Evolutionary conservation across 1,284 basidiomycete genomes (phyloP).

Genomic region (Apiotrichum porosum): DNA sequence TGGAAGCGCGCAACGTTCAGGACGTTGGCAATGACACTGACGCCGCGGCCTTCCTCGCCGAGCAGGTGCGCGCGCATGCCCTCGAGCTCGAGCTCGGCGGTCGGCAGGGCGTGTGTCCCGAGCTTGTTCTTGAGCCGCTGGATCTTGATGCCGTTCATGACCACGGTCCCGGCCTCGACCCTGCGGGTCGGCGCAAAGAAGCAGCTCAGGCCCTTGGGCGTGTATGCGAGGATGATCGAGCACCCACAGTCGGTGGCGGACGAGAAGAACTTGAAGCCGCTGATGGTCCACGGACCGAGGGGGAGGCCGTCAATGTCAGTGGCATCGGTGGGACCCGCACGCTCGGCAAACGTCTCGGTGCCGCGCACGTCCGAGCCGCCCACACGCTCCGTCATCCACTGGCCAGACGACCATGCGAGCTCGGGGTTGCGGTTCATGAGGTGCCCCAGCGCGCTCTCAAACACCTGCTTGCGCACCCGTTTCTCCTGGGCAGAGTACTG

Average conservation of each 20-base stretch:
- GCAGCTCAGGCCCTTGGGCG: slow-evolving; percentile 58
- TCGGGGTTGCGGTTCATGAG: slow-evolving; percentile 51
- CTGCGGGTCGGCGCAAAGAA: slow-evolving; percentile 56
- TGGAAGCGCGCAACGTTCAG: slow-evolving; percentile 72
- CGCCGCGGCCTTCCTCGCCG: slow-evolving; percentile 59
- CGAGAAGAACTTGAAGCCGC: slow-evolving; percentile 79
- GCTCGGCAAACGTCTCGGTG: slow-evolving; percentile 68
- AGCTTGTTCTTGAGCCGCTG: slow-evolving; percentile 76
- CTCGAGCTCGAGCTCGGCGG: slow-evolving; percentile 67
- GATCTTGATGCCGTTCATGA: slow-evolving; percentile 63
- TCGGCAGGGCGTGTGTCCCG: slow-evolving; percentile 69
- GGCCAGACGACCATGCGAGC: slow-evolving; percentile 65
- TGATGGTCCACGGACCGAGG: slow-evolving; percentile 42
- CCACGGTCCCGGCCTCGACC: slow-evolving; percentile 14
- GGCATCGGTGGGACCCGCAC: not conserved
- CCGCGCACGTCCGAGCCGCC: slow-evolving; percentile 73
- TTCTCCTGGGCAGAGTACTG: not conserved
- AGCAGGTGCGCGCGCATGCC: slow-evolving; percentile 62
- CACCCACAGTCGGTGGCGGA: slow-evolving; percentile 61
- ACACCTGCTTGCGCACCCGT: slow-evolving; percentile 7
- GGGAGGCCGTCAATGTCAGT: slow-evolving; percentile 15
- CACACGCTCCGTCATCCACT: slow-evolving; percentile 79
- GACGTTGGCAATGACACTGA: slow-evolving; percentile 64
- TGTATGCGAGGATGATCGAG: slow-evolving; percentile 15
- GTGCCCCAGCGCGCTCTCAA: slow-evolving; percentile 9